Base-by-base conservation (phyloP, 768 basidiomycete species). In the Termitomyces sp. region DNA sequence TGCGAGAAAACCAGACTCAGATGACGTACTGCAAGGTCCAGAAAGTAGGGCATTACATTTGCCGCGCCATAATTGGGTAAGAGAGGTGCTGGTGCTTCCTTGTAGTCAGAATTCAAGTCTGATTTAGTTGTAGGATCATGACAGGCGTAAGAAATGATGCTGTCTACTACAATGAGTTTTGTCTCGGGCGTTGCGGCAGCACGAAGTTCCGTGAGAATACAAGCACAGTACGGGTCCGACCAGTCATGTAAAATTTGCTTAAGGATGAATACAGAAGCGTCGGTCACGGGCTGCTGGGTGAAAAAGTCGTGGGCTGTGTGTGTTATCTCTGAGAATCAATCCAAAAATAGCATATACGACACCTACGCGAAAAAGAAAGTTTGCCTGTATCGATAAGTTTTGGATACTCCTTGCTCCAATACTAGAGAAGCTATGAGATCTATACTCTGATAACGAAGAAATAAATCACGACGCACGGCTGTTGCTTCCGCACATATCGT, bases 301-400 rank as follows among this genome's bases (percentile, higher is more conserved):
- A 78, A 74, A 64, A 78, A 77, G 68, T 75, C 58, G 38, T 79
- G 69, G 16, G 55, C 71, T 74, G 44, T n/a, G n/a, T n/a, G n/a
- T 23, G 38, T 18, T 10, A 30, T 23, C 26, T 3, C 4, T 33
- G 32, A 33, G 32, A 33, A 28, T 18, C 10, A 13, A 41, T 12
- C 47, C 30, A 26, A 1, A 18, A 4, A 48, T 48, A 48, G 12
- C 18, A 16, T n/a, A 10, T 5, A 14, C 5, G 33, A 8, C n/a
- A 58, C 61, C n/a, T 43, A 61, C 61, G 48, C 14, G 32, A 26
- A 33, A 61, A 58, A 6, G 44, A 50, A 18, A 61, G 40, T 20
- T 47, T 41, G 41, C 61, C 61, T 33, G 56, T 32, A 2, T 50
- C 33, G 28, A 55, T 36, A n/a, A 58, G 20, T 23, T 58, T 57